Evolutionary conservation across 768 basidiomycete genomes (phyloP), one percentile per base, ranked within the genome.

Genomic region (Trametes elegans): DNA sequence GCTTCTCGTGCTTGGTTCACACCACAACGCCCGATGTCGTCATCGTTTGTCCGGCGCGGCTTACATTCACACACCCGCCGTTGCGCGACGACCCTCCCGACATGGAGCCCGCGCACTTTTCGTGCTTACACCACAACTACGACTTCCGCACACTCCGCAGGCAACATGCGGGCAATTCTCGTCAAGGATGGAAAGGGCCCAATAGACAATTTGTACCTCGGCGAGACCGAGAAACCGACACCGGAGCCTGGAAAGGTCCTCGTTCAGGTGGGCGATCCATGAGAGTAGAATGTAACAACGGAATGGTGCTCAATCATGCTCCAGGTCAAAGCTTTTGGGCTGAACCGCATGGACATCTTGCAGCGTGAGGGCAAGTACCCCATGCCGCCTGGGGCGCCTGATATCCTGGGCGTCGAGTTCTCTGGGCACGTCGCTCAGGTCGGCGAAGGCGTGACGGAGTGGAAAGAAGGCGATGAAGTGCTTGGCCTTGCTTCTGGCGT

Each of bases 331-430:
- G 86, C 86, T 1, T 94, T 95, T 67, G 90, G 91, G n/a, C 71
- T 95, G 55, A 95, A 95, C 70, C 79, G 93, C 27, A 86, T 91
- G 91, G 93, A 95, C 65, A 76, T 92, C 49, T 47, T 60, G 6
- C 93, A 91, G 68, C 81, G 87, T 6, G 76, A 84, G 65, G 88
- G 87, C 0, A 63, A 67, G n/a, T 93, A 93, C 67, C 86, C 89
- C 16, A 71, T 79, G n/a, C 92, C 93, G 27, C 77, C 84, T n/a
- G 87, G 85, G 36, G 80, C 83, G 18, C 85, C 87, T 31, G 71
- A 76, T 7, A 85, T 94, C 65, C 77, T 95, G 8, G 93, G 94
- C 3, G 88, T 93, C 39, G 94, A 96, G 69, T 96, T 95, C 67
- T 83, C 91, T 60, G 94, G 93, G 18, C 76, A 75, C 6, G 63